These are phyloP conservation scores for Phytophthora nicotianae DNA, from an alignment of 352 stramenopile species.

Conservation along the genomic window DNA sequence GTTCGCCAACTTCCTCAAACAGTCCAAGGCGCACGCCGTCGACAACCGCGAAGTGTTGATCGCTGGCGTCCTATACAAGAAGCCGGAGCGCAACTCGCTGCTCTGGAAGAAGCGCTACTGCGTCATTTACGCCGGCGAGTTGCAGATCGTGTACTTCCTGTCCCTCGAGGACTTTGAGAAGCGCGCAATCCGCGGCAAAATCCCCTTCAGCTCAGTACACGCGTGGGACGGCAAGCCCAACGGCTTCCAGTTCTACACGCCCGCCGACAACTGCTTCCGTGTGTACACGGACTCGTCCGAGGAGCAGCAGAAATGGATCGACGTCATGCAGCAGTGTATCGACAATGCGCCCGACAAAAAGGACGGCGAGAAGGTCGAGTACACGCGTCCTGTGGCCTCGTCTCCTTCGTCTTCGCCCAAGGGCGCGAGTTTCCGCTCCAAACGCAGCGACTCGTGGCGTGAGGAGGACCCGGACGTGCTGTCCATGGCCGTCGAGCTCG, in stretches of 20 bases:
- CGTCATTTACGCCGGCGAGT: conserved; percentile 68
- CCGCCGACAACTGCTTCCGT: conserved; percentile 82
- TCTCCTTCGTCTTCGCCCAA: conserved; percentile 69
- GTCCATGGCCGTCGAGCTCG: conserved; percentile 66
- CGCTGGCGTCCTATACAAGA: conserved; percentile 81
- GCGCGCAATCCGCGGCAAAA: conserved; percentile 79
- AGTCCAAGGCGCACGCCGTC: conserved; percentile 50
- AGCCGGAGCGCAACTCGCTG: conserved; percentile 81
- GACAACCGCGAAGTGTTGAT: conserved; percentile 58
- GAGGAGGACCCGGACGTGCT: conserved; percentile 78
- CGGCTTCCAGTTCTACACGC: conserved; percentile 89
- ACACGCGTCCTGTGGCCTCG: conserved; percentile 70
- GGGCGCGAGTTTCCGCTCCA: conserved; percentile 44
- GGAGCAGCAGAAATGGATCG: conserved; percentile 72
- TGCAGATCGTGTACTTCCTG: conserved; percentile 87
- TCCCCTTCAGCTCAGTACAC: conserved; percentile 82
- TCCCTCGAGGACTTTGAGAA: conserved; percentile 75
- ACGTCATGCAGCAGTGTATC: conserved; percentile 70
- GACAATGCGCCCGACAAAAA: conserved; percentile 72
- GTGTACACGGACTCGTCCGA: conserved; percentile 82
- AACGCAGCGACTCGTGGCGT: conserved; percentile 77
- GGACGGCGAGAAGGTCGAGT: conserved; percentile 64
- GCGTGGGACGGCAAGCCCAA: conserved; percentile 87
- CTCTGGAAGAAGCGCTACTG: conserved; percentile 91
- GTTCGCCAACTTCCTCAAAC: conserved; percentile 61